Evolutionary conservation across 345 rosid species (phyloP).

Genomic region (Citrus unshiu): DNA sequence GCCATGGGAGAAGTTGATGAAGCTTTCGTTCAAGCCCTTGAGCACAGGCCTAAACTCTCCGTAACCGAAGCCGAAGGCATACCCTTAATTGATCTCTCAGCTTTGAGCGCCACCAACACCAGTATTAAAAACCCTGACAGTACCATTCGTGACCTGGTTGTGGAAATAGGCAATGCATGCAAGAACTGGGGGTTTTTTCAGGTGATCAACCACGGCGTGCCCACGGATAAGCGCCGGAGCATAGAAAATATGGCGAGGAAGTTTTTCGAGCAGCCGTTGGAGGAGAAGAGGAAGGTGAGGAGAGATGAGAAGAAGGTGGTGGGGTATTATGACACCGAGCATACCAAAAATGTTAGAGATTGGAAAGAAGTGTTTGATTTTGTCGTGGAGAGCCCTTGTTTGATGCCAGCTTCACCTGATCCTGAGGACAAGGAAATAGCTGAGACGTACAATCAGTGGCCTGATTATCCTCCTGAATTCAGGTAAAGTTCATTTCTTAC

Average conservation of each 20-base stretch:
- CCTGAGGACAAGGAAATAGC: slow-evolving; percentile 18
- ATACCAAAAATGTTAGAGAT: slow-evolving; percentile 52
- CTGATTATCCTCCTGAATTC: slow-evolving; percentile 25
- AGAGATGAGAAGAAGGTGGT: slow-evolving; percentile 18
- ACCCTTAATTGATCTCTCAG: slow-evolving; percentile 35
- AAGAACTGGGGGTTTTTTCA: slow-evolving; percentile 41
- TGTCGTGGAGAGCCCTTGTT: slow-evolving; percentile 15
- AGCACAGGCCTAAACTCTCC: slow-evolving; percentile 30
- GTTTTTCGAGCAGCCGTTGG: slow-evolving; percentile 28
- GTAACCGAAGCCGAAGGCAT: slow-evolving; percentile 23
- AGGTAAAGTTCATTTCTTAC: neutral
- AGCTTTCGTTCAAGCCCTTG: slow-evolving; percentile 30
- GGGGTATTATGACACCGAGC: slow-evolving; percentile 43
- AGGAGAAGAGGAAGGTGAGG: slow-evolving; percentile 38
- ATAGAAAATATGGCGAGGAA: slow-evolving; percentile 20
- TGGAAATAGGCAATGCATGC: slow-evolving; percentile 33
- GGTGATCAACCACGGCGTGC: slow-evolving; percentile 49
- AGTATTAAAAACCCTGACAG: neutral
- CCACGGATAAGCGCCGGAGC: slow-evolving; percentile 12
- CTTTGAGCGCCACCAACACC: neutral
- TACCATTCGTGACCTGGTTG: slow-evolving; percentile 12
- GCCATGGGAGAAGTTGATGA: slow-evolving; percentile 34
- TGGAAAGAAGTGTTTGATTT: slow-evolving; percentile 53
- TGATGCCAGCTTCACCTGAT: slow-evolving; percentile 22
- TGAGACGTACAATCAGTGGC: neutral